Percentiles rank a stretch among this genome's conserved stretches.
phyloP scores from a whole-genome alignment of 768 basidiomycete species.

The Pleurotus pulmonarius region DNA sequence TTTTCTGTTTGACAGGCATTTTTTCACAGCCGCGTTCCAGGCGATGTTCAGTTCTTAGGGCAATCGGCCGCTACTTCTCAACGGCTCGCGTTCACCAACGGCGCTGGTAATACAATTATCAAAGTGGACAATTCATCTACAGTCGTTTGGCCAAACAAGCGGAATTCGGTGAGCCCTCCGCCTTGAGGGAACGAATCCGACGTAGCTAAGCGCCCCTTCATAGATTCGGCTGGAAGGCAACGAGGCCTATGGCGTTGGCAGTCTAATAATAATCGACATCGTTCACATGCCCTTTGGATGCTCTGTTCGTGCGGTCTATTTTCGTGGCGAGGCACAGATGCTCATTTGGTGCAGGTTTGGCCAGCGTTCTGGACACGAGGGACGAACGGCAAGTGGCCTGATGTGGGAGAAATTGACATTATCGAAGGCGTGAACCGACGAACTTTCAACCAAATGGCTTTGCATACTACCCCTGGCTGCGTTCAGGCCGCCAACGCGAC shows the following conservation, averaged over 20 bases:
- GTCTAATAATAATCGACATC: slow-evolving; percentile 41
- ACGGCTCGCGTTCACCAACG: slow-evolving; percentile 56
- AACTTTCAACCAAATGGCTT: slow-evolving; percentile 65
- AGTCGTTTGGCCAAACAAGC: slow-evolving; percentile 45
- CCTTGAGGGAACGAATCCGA: too few species aligned
- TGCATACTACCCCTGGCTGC: slow-evolving; percentile 63
- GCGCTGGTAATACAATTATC: slow-evolving; percentile 61
- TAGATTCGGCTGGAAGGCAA: slow-evolving; percentile 43
- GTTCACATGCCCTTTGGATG: slow-evolving; percentile 49
- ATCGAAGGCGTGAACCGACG: slow-evolving; percentile 82
- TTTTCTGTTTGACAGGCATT: neutral
- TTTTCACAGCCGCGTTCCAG: slow-evolving; percentile 23
- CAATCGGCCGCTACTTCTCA: slow-evolving; percentile 40
- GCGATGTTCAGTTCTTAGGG: slow-evolving; percentile 61
- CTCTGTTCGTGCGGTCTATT: slow-evolving; percentile 32
- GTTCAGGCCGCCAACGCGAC: slow-evolving; percentile 28
- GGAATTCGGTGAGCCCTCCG: slow-evolving; percentile 50
- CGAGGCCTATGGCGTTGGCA: slow-evolving; percentile 38
- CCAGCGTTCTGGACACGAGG: slow-evolving; percentile 47
- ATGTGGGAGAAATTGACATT: slow-evolving; percentile 54
- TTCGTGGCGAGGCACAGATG: neutral
- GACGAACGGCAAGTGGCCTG: slow-evolving; percentile 37
- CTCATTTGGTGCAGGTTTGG: slow-evolving; percentile 32
- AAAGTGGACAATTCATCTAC: slow-evolving; percentile 69
- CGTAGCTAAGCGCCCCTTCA: neutral